Conservation (phyloP, 768 basidiomycete genomes). For the Lentinus tigrinus region DNA sequence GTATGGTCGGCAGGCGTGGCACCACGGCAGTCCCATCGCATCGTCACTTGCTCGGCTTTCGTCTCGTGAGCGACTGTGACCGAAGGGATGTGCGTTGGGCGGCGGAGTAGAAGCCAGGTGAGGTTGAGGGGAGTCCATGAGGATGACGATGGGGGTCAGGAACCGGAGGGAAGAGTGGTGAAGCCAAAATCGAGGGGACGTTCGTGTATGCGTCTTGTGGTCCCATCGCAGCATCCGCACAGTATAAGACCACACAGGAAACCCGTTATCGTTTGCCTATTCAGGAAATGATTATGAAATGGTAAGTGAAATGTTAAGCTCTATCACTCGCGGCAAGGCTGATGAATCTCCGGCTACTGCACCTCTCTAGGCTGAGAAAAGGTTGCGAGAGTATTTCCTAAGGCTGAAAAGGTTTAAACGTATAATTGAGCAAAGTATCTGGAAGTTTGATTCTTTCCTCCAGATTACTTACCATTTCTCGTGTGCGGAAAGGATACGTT, state of each 20-base stretch:
- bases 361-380: too few species aligned
- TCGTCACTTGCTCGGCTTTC: not conserved
- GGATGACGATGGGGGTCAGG: conserved; percentile 1
- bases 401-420: too few species aligned
- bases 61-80: not conserved
- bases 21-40: not conserved
- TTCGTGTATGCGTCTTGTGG: not conserved
- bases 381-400: too few species aligned
- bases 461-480: too few species aligned
- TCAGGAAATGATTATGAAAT: too few species aligned
- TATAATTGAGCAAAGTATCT: too few species aligned
- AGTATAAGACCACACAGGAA: not conserved
- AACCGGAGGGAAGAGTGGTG: not conserved
- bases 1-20: not conserved
- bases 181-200: not conserved
- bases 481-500: too few species aligned
- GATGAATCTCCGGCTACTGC: too few species aligned
- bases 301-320: not conserved
- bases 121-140: not conserved
- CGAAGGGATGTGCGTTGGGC: not conserved
- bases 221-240: not conserved
- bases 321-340: too few species aligned
- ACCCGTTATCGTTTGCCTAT: too few species aligned
- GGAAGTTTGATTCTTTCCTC: too few species aligned
- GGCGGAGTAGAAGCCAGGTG: not conserved